These are phyloP conservation scores for Xylariales sp. DNA, from an alignment of 2,329 filamentous ascomycete genomes.

Conservation along the genomic window DNA sequence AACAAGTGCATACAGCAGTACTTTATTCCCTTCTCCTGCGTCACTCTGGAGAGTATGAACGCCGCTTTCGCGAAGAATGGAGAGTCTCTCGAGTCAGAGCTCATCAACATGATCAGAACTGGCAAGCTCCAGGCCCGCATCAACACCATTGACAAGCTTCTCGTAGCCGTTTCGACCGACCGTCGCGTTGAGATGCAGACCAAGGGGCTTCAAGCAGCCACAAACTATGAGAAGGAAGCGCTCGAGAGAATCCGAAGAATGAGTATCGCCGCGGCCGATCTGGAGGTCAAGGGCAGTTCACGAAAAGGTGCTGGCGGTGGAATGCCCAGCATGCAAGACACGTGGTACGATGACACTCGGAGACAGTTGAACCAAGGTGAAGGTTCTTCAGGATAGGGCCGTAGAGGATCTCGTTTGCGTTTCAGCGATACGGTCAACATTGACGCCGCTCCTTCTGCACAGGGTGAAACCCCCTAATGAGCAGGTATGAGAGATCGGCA, in stretches of 20 bases:
- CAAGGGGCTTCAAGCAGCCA: constrained; percentile 62
- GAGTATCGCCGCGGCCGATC: constrained; percentile 67
- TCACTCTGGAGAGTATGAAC: constrained; percentile 75
- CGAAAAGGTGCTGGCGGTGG: constrained; percentile 14
- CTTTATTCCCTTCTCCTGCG: constrained; percentile 82
- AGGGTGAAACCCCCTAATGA: no score
- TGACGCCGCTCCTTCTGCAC: no score
- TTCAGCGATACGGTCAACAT: no score
- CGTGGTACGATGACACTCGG: constrained; percentile 17
- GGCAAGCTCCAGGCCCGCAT: constrained; percentile 73
- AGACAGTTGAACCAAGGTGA: constrained; percentile 11
- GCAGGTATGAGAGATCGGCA: no score
- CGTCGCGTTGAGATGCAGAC: constrained; percentile 65
- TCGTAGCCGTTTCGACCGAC: constrained; percentile 67
- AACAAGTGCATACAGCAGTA: constrained; percentile 93
- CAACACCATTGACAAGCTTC: constrained; percentile 74
- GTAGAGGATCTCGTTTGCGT: not conserved
- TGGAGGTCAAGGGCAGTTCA: constrained; percentile 57
- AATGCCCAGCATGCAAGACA: constrained; percentile 19
- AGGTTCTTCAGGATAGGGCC: constrained; percentile 11
- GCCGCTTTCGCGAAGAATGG: constrained; percentile 65
- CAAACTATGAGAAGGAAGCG: constrained; percentile 69
- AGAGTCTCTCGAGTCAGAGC: constrained; percentile 65
- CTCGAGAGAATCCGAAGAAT: constrained; percentile 73
- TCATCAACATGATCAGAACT: constrained; percentile 71